Percentiles rank a stretch among this genome's conserved stretches.
Conservation (phyloP, 305 asterid genomes). For the Coffea humblotiana region DNA sequence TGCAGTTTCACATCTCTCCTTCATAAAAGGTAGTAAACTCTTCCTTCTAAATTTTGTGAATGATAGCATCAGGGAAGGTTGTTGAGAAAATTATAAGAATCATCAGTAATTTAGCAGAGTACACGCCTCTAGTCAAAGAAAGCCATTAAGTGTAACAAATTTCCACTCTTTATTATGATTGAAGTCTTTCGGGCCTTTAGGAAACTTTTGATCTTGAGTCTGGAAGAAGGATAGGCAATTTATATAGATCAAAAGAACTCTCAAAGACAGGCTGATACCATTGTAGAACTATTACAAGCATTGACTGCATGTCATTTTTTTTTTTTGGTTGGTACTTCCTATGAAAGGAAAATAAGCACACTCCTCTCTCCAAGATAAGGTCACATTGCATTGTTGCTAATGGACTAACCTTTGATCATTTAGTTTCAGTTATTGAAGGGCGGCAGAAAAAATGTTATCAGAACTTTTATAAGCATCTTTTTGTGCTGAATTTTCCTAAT, state of each 20-base stretch:
- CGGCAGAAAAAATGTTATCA: not conserved
- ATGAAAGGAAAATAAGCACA: not conserved
- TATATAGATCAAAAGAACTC: not conserved
- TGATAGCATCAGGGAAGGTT: not conserved
- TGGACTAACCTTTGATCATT: not conserved
- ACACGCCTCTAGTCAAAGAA: no score
- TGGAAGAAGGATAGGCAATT: not conserved
- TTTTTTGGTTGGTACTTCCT: not conserved
- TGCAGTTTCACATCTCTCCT: constrained; percentile 49
- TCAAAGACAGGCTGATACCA: not conserved
- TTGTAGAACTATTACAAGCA: not conserved
- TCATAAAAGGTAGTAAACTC: constrained; percentile 44
- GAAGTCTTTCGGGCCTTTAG: not conserved
- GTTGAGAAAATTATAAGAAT: not conserved
- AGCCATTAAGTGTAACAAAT: not conserved
- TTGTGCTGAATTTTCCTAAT: not conserved
- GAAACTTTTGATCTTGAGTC: not conserved
- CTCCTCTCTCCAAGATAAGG: not conserved
- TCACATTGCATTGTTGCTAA: not conserved
- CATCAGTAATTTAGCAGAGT: not conserved
- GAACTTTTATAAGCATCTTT: not conserved
- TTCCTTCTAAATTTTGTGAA: not conserved
- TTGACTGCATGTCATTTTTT: not conserved
- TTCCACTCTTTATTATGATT: not conserved
- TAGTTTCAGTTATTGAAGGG: not conserved